Evolutionary conservation across 2,329 filamentous ascomycete species (phyloP).

Genomic region (Drechslerella coelobrocha): DNA sequence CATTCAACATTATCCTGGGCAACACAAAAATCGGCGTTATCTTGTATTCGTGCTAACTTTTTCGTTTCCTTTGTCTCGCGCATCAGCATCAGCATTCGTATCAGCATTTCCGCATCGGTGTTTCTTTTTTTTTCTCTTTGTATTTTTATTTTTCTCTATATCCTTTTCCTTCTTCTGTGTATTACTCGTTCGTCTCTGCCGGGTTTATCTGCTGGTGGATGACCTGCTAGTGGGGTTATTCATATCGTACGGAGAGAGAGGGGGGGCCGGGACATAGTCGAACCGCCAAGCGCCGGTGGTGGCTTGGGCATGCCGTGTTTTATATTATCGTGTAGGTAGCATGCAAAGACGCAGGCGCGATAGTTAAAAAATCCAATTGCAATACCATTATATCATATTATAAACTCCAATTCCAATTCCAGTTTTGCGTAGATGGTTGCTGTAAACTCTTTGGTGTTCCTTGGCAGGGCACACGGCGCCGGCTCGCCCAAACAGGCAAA

Average conservation of each 20-base stretch:
- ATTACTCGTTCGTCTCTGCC: conserved; percentile 1
- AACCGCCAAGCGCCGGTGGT: too few relatives aligned
- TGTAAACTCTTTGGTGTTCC: too few relatives aligned
- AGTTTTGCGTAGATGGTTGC: too few relatives aligned
- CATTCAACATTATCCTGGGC: background rate
- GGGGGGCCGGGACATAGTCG: too few relatives aligned
- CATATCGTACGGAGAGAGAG: background rate
- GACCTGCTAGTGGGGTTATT: background rate
- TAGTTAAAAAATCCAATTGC: too few relatives aligned
- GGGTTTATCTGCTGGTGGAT: conserved; percentile 35
- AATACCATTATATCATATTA: too few relatives aligned
- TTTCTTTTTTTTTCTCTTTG: conserved; percentile 17
- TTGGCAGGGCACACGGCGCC: background rate
- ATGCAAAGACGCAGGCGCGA: too few relatives aligned
- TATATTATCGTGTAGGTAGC: too few relatives aligned
- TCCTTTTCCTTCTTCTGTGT: conserved; percentile 1
- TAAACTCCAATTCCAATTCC: too few relatives aligned
- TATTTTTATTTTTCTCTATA: conserved; percentile 1
- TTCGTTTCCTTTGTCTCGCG: conserved; percentile 23
- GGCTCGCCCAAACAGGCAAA: conserved; percentile 25
- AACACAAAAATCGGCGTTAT: conserved; percentile 3
- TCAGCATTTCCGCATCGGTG: conserved; percentile 17
- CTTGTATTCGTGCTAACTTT: background rate
- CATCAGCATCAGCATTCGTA: conserved; percentile 24
- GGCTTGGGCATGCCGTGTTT: too few relatives aligned